phyloP scores from a whole-genome alignment of 192 early-diverging fungal species.

The Diversispora eburnea region DNA sequence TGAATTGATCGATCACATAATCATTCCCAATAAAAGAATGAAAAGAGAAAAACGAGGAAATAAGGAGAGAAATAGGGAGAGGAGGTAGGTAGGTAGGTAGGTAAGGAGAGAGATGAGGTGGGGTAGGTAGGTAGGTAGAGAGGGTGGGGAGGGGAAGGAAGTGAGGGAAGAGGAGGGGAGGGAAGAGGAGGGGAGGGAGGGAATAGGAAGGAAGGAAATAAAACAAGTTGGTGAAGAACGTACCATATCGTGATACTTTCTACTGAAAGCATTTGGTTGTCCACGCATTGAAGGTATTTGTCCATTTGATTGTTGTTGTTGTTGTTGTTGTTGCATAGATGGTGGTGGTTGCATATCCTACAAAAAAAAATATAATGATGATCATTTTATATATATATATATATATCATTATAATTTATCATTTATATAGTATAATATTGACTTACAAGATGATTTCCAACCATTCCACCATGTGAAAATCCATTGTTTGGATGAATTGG shows the following conservation, averaged over 20 bases:
- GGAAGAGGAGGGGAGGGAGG: no score
- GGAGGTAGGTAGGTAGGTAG: no score
- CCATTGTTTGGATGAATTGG: not conserved
- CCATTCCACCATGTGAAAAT: not conserved
- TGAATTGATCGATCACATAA: conserved; percentile 24
- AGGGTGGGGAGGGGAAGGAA: no score
- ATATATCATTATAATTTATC: not conserved
- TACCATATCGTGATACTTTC: conserved; percentile 29
- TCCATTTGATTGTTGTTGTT: not conserved
- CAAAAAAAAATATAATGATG: not conserved
- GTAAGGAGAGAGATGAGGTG: not conserved
- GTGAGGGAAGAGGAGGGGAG: no score
- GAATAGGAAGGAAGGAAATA: not conserved
- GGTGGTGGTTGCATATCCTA: not conserved
- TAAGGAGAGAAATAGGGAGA: not conserved
- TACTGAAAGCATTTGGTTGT: not conserved
- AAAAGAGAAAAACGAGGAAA: not conserved
- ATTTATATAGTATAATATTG: not conserved
- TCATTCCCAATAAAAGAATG: not conserved
- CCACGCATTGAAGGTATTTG: not conserved
- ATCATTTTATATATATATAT: not conserved
- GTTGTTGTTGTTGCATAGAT: not conserved
- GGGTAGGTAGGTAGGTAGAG: no score
- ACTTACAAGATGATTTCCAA: conserved; percentile 1
- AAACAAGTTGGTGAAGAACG: not conserved